phyloP scores from a whole-genome alignment of 805 yeast genomes.

The Barnettozyma wickerhamii region DNA sequence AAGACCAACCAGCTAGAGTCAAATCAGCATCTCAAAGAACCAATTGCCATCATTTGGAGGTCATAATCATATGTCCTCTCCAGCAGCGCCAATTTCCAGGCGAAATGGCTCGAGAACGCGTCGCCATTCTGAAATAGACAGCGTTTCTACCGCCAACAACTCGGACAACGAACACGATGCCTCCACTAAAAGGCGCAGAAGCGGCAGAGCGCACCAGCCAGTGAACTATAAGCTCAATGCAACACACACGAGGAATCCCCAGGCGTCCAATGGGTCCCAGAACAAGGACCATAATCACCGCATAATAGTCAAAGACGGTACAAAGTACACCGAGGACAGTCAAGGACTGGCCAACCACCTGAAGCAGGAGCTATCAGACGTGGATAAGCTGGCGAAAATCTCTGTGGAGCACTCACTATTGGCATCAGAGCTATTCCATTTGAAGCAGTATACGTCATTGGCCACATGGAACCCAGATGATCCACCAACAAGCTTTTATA shows the following conservation, averaged over 20 bases:
- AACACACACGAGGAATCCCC: neutral
- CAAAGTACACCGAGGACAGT: conserved; percentile 4
- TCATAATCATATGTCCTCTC: neutral
- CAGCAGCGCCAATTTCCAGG: conserved; percentile 4
- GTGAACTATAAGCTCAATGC: conserved; percentile 10
- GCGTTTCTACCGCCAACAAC: neutral
- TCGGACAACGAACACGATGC: neutral
- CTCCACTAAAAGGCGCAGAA: conserved; percentile 7
- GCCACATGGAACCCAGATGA: conserved; percentile 57
- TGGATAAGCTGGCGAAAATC: conserved; percentile 38
- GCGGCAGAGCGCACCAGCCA: conserved; percentile 9
- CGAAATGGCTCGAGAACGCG: conserved; percentile 7
- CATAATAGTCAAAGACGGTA: conserved; percentile 5
- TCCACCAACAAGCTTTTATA: conserved; percentile 33
- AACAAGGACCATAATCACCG: conserved; percentile 2
- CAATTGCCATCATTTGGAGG: neutral
- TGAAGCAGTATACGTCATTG: conserved; percentile 55
- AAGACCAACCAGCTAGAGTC: no score
- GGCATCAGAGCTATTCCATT: conserved; percentile 59
- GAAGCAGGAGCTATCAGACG: conserved; percentile 7
- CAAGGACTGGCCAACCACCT: neutral
- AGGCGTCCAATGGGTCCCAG: neutral
- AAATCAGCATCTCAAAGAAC: neutral
- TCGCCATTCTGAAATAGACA: conserved; percentile 1
- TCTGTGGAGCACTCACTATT: conserved; percentile 43